These are phyloP conservation scores for Arthrobotrys conoides DNA, from an alignment of 2,329 filamentous ascomycete species.

Conservation along the genomic window DNA sequence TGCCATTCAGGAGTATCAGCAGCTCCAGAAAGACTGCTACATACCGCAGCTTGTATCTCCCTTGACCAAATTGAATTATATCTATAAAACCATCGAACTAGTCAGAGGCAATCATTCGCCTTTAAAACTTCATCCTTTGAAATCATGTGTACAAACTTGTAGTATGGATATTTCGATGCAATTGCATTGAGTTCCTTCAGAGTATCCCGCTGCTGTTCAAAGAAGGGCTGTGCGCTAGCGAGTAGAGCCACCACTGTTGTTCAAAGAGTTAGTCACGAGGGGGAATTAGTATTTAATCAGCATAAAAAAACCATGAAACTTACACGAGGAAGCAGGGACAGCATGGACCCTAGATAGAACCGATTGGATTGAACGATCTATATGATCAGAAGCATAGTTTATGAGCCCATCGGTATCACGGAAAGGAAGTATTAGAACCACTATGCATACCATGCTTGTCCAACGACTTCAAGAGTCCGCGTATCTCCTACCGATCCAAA, in stretches of 20 bases:
- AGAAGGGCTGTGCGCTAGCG: constrained; percentile 77
- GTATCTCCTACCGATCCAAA: constrained; percentile 74
- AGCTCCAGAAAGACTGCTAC: constrained; percentile 63
- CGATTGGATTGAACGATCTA: constrained; percentile 82
- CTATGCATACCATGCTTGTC: constrained; percentile 77
- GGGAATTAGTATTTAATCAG: not conserved
- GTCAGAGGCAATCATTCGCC: not conserved
- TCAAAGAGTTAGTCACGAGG: constrained; percentile 38
- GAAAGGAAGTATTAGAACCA: not conserved
- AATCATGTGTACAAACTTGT: constrained; percentile 76
- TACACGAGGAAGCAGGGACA: constrained; percentile 77
- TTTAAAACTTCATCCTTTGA: not conserved
- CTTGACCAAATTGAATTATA: constrained; percentile 89
- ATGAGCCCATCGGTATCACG: not conserved
- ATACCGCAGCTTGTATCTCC: constrained; percentile 83
- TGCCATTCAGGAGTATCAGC: no score
- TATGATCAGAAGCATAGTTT: not conserved
- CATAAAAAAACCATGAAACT: constrained; percentile 64
- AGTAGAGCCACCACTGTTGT: constrained; percentile 78
- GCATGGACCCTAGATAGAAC: constrained; percentile 91
- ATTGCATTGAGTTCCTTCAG: constrained; percentile 79
- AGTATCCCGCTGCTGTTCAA: constrained; percentile 79
- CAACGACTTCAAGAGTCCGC: constrained; percentile 83
- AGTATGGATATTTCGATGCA: constrained; percentile 91
- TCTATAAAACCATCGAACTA: constrained; percentile 66